Base-by-base conservation (phyloP, 306 rosid species). In the Datisca glomerata region DNA sequence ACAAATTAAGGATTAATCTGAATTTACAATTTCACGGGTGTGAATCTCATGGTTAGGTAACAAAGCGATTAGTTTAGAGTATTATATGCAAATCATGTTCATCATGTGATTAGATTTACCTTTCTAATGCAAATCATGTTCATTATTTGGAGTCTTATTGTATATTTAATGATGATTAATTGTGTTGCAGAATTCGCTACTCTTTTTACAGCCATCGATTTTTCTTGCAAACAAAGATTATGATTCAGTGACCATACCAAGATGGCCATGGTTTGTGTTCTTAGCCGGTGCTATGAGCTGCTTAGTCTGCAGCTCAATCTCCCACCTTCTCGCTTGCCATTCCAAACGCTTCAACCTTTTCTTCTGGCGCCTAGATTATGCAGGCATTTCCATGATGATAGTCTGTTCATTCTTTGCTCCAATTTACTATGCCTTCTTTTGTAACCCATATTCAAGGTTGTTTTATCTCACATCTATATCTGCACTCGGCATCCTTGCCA, bases 321-420 rank as follows among this genome's bases (percentile, higher is more conserved):
- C 97, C 57, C 97, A 83, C 59, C 93, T 89, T 50, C 49, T 87
- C 0, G 89, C 83, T 14, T 79, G 94, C 46, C 97, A 87, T 69
- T 87, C 97, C 36, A 68, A 66, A 62, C 69, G 71, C 67, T 83
- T 51, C 54, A 76, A 56, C 67, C 61, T 69, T 16, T 76, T 79
- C 55, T 87, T 89, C 41, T 89, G 97, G 97, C 89, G 91, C 33
- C 45, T 89, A 14, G 97, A 89, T 38, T 89, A 89, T n/a, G 86
- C 83, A 0, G 97, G 97, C 33, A 89, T 89, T 37, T 76, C 91
- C 35, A 56, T 77, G 2, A 83, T 87, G 97, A 83, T 83, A 33
- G 86, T 89, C 8, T 74, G 53, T 50, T 89, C 93, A 63, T 89
- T 83, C 79, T 72, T 69, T 21, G 83, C 95, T 41, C 97, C 97